Percentiles rank a stretch among this genome's conserved stretches.
Evolutionary conservation across 208 protist genomes (phyloP).

Genomic region (Kentomonas sorsogonicus): DNA sequence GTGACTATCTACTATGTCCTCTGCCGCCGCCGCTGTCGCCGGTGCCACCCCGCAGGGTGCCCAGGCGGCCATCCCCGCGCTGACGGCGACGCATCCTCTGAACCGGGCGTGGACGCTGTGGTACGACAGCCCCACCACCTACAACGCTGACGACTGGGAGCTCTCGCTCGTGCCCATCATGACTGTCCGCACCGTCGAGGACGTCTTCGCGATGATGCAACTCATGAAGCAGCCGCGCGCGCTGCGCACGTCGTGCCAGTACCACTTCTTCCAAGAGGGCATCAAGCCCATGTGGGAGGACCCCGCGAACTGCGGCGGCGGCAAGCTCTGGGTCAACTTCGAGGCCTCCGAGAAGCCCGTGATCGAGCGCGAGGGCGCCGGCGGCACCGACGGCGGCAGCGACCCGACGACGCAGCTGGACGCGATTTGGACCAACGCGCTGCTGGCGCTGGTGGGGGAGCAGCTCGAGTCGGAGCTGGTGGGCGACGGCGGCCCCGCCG

Average conservation of each 20-base stretch:
- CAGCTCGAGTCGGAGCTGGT: no score
- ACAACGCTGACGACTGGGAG: constrained; percentile 73
- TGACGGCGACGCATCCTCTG: constrained; percentile 30
- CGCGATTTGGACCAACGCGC: constrained; percentile 65
- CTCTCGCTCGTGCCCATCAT: constrained; percentile 69
- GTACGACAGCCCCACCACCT: constrained; percentile 82
- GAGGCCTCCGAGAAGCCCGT: constrained; percentile 25
- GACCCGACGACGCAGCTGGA: constrained; percentile 53
- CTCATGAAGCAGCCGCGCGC: constrained; percentile 83
- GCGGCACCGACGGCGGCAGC: constrained; percentile 5
- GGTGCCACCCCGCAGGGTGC: no score
- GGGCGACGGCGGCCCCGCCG: constrained; percentile 15
- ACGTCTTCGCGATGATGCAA: constrained; percentile 81
- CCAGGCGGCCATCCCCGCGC: neutral
- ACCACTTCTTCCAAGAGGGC: constrained; percentile 88
- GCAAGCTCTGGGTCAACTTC: constrained; percentile 63
- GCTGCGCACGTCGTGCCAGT: constrained; percentile 74
- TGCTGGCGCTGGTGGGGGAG: constrained; percentile 80
- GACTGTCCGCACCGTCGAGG: constrained; percentile 77
- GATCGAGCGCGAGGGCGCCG: constrained; percentile 1
- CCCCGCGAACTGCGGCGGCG: constrained; percentile 78
- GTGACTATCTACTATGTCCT: no score
- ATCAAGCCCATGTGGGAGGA: constrained; percentile 92
- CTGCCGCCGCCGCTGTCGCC: no score
- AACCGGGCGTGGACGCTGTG: constrained; percentile 75